Percentiles rank a stretch among this genome's conserved stretches.
Conservation (phyloP, 805 yeast species). For the Barnettozyma botsteinii region DNA sequence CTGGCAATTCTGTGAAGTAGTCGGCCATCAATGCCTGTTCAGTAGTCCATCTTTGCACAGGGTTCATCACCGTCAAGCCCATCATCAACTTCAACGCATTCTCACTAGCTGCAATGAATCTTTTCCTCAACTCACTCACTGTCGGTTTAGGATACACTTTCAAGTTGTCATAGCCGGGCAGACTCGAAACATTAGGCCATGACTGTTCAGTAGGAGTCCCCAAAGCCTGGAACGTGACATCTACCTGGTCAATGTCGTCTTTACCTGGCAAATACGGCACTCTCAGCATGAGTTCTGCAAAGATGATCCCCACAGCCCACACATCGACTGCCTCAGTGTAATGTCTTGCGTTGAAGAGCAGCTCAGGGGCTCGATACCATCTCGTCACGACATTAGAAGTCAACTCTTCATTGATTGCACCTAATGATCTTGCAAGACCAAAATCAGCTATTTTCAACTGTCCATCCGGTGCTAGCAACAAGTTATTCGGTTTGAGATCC, state of each 20-base stretch:
- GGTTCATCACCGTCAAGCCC: conserved; percentile 71
- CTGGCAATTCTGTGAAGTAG: conserved; percentile 69
- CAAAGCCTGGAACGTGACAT: conserved; percentile 88
- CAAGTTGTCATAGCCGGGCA: conserved; percentile 71
- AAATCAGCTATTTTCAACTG: conserved; percentile 93
- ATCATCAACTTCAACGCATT: conserved; percentile 71
- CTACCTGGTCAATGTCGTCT: conserved; percentile 84
- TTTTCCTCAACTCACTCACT: conserved; percentile 66
- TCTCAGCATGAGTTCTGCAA: conserved; percentile 93
- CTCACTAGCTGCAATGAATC: conserved; percentile 90
- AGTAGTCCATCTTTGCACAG: conserved; percentile 63
- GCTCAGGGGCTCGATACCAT: conserved; percentile 97
- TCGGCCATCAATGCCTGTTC: conserved; percentile 56
- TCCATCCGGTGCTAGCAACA: conserved; percentile 82
- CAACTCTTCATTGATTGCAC: conserved; percentile 67
- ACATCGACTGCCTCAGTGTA: conserved; percentile 87
- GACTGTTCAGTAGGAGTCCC: conserved; percentile 92
- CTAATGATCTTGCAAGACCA: conserved; percentile 85
- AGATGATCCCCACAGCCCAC: conserved; percentile 96
- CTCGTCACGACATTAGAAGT: conserved; percentile 95
- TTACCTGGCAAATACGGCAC: conserved; percentile 93
- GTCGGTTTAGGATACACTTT: conserved; percentile 81
- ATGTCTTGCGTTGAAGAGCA: conserved; percentile 81
- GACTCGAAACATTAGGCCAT: conserved; percentile 85
- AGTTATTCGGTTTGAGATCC: conserved; percentile 89